These are phyloP conservation scores for Petunia hybrid DNA, from an alignment of 305 asterid genomes.

Conservation along the genomic window DNA sequence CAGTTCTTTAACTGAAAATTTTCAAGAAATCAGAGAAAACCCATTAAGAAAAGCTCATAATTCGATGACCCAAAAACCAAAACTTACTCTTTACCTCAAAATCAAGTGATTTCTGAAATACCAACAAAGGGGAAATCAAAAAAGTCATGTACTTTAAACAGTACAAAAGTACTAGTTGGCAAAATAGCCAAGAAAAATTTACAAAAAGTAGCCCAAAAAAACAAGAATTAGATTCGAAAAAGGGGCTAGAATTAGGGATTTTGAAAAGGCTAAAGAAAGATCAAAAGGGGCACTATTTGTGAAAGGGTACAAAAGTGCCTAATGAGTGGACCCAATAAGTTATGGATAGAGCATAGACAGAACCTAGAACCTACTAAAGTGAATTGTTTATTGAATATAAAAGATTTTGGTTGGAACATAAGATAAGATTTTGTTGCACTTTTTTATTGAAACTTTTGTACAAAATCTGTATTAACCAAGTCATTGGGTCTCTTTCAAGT, in stretches of 20 bases:
- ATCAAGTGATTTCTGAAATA: slow-evolving; percentile 33
- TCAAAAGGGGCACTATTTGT: neutral
- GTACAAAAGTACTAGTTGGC: neutral
- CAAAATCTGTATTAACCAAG: neutral
- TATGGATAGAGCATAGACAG: slow-evolving; percentile 22
- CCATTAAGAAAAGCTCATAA: slow-evolving; percentile 38
- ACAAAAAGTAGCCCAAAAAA: slow-evolving; percentile 11
- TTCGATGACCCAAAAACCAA: slow-evolving; percentile 36
- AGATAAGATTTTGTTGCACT: slow-evolving; percentile 22
- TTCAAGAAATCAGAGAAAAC: slow-evolving; percentile 34
- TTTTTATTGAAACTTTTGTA: slow-evolving; percentile 11
- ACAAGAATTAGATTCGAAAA: slow-evolving; percentile 30
- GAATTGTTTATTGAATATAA: slow-evolving; percentile 5
- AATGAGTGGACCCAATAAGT: slow-evolving; percentile 31
- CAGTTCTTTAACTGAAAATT: slow-evolving; percentile 27
- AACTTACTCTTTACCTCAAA: slow-evolving; percentile 38
- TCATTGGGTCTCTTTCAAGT: slow-evolving; percentile 6
- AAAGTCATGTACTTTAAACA: slow-evolving; percentile 4
- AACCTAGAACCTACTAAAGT: slow-evolving; percentile 33
- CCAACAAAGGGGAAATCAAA: slow-evolving; percentile 15
- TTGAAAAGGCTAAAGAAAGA: neutral
- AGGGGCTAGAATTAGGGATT: slow-evolving; percentile 3
- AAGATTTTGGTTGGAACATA: neutral
- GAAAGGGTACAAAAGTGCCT: slow-evolving; percentile 29
- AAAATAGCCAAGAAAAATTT: slow-evolving; percentile 31